A percentile compares a stretch with the other conserved stretches of the same genome.
Conservation (phyloP, 1,139 yeast species). For the Magnusiomyces suaveolens region DNA sequence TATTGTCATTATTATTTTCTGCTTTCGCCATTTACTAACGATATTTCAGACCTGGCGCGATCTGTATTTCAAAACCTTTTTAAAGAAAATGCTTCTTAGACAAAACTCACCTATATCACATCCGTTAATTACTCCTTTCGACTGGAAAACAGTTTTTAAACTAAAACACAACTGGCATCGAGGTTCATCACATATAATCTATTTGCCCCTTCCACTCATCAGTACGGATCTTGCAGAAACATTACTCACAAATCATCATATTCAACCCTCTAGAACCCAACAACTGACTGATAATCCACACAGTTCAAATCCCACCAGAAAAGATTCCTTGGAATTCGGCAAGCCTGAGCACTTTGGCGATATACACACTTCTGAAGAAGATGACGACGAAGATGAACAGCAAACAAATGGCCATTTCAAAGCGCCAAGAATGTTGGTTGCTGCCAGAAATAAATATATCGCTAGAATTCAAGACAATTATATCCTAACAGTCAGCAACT, state of each 20-base stretch:
- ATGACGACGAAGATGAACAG: not conserved
- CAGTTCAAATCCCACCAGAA: too few relatives aligned
- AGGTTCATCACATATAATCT: constrained; percentile 9
- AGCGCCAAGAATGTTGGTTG: constrained; percentile 3
- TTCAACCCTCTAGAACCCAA: too few relatives aligned
- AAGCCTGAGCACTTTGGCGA: not conserved
- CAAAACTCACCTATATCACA: not conserved
- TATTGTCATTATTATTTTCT: not conserved
- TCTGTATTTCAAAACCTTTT: constrained; percentile 9
- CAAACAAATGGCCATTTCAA: not conserved
- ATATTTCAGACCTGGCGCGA: constrained; percentile 11
- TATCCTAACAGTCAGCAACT: constrained; percentile 7
- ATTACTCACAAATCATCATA: too few relatives aligned
- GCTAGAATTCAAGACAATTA: constrained; percentile 4
- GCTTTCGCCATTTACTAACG: not conserved
- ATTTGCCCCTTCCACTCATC: not conserved
- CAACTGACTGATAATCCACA: too few relatives aligned
- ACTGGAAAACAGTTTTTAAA: constrained; percentile 13
- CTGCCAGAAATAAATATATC: constrained; percentile 12
- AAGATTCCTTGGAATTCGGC: not conserved
- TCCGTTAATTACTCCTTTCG: constrained; percentile 4
- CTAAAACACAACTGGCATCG: constrained; percentile 13
- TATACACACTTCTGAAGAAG: not conserved
- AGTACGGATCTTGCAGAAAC: not conserved
- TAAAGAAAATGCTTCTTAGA: constrained; percentile 1